Percentiles rank a stretch among this genome's conserved stretches.
Conservation (phyloP, 2,329 filamentous ascomycete species). For the Teratosphaeriaceae sp. region DNA sequence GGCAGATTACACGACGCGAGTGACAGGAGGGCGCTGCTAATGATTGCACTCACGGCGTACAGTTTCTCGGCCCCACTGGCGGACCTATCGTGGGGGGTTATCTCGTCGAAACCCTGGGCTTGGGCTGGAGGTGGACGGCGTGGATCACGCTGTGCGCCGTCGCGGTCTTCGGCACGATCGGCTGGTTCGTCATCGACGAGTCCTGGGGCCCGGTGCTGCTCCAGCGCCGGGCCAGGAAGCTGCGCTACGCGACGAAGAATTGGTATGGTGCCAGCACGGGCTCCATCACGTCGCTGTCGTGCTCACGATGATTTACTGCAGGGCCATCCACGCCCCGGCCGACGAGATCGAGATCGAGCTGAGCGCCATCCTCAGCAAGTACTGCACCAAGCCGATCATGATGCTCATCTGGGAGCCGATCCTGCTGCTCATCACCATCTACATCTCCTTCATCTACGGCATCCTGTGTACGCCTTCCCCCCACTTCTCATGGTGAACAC, state of each 20-base stretch:
- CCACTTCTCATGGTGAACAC: too few relatives aligned
- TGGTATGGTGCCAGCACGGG: conserved; percentile 20
- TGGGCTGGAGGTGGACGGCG: conserved; percentile 53
- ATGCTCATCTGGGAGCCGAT: conserved; percentile 47
- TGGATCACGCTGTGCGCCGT: conserved; percentile 50
- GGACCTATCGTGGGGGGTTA: conserved; percentile 47
- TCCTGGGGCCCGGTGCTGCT: conserved; percentile 46
- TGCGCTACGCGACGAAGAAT: conserved; percentile 44
- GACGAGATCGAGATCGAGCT: conserved; percentile 33
- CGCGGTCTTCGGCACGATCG: conserved; percentile 15
- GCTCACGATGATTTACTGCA: neutral
- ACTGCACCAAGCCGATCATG: conserved; percentile 32
- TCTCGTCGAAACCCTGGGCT: conserved; percentile 37
- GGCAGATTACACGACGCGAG: too few relatives aligned
- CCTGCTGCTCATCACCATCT: conserved; percentile 40
- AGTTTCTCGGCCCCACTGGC: conserved; percentile 38
- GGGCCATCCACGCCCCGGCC: conserved; percentile 29
- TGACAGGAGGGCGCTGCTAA: conserved; percentile 7
- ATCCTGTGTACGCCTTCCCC: neutral
- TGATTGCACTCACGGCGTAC: too few relatives aligned
- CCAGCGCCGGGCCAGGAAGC: conserved; percentile 39
- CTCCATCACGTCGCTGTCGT: neutral
- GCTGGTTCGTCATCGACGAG: conserved; percentile 43
- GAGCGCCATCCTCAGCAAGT: conserved; percentile 36
- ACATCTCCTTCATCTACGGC: conserved; percentile 30